Evolutionary conservation across 78 protist species (phyloP), one percentile per base, ranked within the genome.

Genomic region (Tieghemostelium lacteum): DNA sequence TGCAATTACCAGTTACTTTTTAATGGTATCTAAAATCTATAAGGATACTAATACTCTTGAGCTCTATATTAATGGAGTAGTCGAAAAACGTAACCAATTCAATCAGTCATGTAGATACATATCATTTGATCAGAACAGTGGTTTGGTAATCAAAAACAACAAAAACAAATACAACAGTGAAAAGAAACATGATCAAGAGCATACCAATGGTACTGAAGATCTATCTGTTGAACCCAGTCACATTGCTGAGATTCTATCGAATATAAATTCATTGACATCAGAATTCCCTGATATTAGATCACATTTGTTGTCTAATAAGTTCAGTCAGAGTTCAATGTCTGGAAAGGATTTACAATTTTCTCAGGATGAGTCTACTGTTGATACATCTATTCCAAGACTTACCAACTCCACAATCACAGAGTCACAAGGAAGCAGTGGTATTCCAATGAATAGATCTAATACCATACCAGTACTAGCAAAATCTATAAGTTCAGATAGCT

Each of bases 41-140:
- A 45, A 45, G 10, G 66, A 49, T 8, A 65, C 29, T 12, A 19
- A n/a, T 2, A 66, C 45, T 8, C 36, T 83, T 20, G 91, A 83
- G 3, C 49, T 22, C 12, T 78, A 78, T 28, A 31, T 78, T n/a
- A 33, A 66, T n/a, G 5, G 58, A 8, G 66, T 66, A n/a, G 10
- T 45, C 14, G n/a, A 40, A 0, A 33, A 31, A 14, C 63, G 88
- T 54, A 31, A 60, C 14, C 29, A 50, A 0, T 54, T 33, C 20
- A 55, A 66, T 39, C 42, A 65, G 10, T 24, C 4, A 39, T 78
- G 88, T 29, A 24, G 73, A 24, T 78, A 78, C 20, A 12, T 78
- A 17, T 4, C 54, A 33, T 78, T 78, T 58, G 75, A 64, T 39
- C 7, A 14, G 6, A 55, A 24, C 20, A 16, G 12, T 10, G 14